Evolutionary conservation across 345 rosid genomes (phyloP), one percentile per base, ranked within the genome.

Genomic region (Dimocarpus longan): DNA sequence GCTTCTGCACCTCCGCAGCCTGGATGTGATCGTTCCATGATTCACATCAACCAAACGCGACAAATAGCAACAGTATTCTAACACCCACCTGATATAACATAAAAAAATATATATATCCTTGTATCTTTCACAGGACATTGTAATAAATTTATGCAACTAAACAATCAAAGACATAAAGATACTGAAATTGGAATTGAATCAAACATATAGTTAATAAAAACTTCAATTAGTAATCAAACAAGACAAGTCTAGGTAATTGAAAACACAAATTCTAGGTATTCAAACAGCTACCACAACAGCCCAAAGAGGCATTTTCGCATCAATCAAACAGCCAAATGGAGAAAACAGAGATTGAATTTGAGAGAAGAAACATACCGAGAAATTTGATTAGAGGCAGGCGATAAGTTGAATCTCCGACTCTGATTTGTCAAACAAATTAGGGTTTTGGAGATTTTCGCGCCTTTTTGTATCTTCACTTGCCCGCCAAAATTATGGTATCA

Each of bases 1-100:
- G 93, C 89, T 74, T 88, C 86, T 16, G 95, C 94, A 67, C 90
- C 97, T 75, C 88, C 78, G 32, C 52, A 37, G 71, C 32, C 73
- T 8, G 69, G 65, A 28, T 82, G 77, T 42, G 10, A 39, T 77
- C 82, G 75, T 82, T 81, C 84, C 91, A 89, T 85, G 37, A 16
- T 54, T 71, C 3, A 37, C 22, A 62, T 40, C 15, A 28, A 78
- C 46, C 24, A 70, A 60, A 60, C 19, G 24, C 22, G 26, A 42
- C 44, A 37, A 54, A 71, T 7, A 59, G 52, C 59, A 15, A 18
- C 6, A 21, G 42, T 19, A 44, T 26, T 44, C 70, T 21, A 64
- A 46, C 57, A 16, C 57, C 26, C 24, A 5, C 78, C 1, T 32
- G 6, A 32, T 37, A 54, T 18, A 44, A 28, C 78, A n/a, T n/a